phyloP scores from a whole-genome alignment of 495 filamentous ascomycete genomes.

The Neurospora sp. region DNA sequence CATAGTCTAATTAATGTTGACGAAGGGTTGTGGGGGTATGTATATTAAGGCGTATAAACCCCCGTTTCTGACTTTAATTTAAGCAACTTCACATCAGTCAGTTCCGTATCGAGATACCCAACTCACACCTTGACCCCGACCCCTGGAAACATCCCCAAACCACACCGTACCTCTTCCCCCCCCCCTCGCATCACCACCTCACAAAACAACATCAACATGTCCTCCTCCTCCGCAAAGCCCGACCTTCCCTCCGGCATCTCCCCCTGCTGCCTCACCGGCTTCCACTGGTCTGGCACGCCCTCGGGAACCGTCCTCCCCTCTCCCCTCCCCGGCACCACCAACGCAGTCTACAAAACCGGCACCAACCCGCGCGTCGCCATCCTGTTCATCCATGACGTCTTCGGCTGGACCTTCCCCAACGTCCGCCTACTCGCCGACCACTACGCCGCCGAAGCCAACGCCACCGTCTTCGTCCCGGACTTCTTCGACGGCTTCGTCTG shows the following conservation, averaged over 20 bases:
- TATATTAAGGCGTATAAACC: neutral
- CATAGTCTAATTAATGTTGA: neutral
- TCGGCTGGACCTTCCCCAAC: constrained; percentile 52
- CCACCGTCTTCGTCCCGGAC: constrained; percentile 48
- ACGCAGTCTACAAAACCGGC: constrained; percentile 35
- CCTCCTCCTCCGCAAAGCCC: neutral
- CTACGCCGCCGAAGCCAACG: constrained; percentile 40
- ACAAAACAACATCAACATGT: neutral
- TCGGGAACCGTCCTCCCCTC: constrained; percentile 20
- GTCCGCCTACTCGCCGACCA: constrained; percentile 45
- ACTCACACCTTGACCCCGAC: neutral
- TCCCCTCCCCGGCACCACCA: constrained; percentile 26
- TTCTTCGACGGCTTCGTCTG: constrained; percentile 38
- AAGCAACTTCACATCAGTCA: neutral
- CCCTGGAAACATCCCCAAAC: neutral
- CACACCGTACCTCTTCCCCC: neutral
- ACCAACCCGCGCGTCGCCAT: constrained; percentile 37
- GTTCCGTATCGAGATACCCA: neutral
- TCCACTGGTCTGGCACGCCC: constrained; percentile 39
- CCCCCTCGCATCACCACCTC: neutral
- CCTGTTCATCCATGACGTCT: constrained; percentile 45
- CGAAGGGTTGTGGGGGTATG: neutral
- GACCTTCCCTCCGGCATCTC: neutral
- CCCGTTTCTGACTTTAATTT: neutral
- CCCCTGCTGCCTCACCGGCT: constrained; percentile 30